Evolutionary conservation across 345 rosid genomes (phyloP).

Genomic region (Salix purpurea): DNA sequence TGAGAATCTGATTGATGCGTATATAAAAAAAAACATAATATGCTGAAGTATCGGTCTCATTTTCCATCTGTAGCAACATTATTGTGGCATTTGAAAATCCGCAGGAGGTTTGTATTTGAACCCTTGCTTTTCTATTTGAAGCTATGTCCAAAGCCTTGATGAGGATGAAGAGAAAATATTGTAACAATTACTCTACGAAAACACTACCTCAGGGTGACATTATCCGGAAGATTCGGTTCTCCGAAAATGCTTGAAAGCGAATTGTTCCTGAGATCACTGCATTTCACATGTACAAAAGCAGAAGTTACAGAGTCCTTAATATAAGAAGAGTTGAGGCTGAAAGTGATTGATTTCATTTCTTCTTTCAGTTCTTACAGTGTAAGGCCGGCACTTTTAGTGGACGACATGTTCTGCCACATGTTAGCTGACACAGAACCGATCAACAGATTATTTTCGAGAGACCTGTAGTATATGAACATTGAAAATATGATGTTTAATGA

Average conservation of each 20-base stretch:
- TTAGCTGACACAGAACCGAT: conserved; percentile 54
- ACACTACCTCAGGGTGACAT: conserved; percentile 73
- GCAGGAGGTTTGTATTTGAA: no score
- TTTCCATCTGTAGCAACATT: no score
- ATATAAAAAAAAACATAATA: background rate
- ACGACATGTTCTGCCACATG: conserved; percentile 56
- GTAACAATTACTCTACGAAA: no score
- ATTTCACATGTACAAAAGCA: conserved; percentile 8
- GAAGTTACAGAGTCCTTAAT: no score
- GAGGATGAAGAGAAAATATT: no score
- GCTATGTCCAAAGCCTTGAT: no score
- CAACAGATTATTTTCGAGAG: conserved; percentile 61
- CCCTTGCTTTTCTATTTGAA: no score
- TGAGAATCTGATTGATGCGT: conserved; percentile 15
- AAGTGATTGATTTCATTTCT: background rate
- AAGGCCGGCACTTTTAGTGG: conserved; percentile 41
- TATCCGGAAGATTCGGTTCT: conserved; percentile 54
- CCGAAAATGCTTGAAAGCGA: conserved; percentile 53
- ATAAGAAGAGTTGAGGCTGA: background rate
- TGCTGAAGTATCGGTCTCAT: no score
- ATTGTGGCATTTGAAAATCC: no score
- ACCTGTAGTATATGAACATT: conserved; percentile 41
- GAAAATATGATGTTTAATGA: background rate
- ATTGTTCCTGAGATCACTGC: conserved; percentile 85
- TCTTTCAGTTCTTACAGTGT: conserved; percentile 47